Conservation (phyloP, 768 basidiomycete species). For the Mycena filopes region DNA sequence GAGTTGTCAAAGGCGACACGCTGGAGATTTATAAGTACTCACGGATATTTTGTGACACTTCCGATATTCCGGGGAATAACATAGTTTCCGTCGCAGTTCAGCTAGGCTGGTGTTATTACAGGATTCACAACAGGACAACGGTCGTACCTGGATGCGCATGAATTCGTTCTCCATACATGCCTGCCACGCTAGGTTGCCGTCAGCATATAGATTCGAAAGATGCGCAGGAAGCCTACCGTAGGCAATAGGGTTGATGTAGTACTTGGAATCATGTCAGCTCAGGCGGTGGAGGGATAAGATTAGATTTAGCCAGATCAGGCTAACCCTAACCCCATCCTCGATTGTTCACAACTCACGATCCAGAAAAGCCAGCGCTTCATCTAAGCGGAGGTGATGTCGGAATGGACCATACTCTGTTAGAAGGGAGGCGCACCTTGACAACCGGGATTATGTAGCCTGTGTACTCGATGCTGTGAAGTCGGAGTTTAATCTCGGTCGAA, state of each 20-base stretch:
- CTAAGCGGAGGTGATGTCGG: background rate
- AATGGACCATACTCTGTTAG: too few relatives aligned
- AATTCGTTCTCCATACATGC: conserved; percentile 90
- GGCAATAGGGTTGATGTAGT: conserved; percentile 81
- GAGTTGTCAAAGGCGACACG: conserved; percentile 32
- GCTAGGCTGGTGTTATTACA: conserved; percentile 42
- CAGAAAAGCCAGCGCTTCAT: conserved; percentile 91
- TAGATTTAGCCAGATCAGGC: too few relatives aligned
- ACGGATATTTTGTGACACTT: conserved; percentile 71
- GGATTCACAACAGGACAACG: conserved; percentile 9
- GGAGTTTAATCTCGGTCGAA: background rate
- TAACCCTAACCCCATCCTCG: too few relatives aligned
- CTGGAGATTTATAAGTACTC: conserved; percentile 44
- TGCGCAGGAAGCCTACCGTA: conserved; percentile 59
- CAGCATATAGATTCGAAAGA: too few relatives aligned
- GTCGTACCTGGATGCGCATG: conserved; percentile 68
- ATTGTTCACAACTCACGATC: conserved; percentile 62
- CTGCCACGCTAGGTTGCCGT: conserved; percentile 66
- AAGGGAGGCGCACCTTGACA: conserved; percentile 41
- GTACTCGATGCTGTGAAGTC: conserved; percentile 47
- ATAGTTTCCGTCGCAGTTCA: conserved; percentile 73
- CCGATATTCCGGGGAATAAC: conserved; percentile 73
- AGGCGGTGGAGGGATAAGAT: too few relatives aligned
- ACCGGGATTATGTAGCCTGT: conserved; percentile 77
- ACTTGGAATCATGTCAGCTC: conserved; percentile 48